phyloP scores from a whole-genome alignment of 495 filamentous ascomycete genomes.

The Daldinia decipiens region DNA sequence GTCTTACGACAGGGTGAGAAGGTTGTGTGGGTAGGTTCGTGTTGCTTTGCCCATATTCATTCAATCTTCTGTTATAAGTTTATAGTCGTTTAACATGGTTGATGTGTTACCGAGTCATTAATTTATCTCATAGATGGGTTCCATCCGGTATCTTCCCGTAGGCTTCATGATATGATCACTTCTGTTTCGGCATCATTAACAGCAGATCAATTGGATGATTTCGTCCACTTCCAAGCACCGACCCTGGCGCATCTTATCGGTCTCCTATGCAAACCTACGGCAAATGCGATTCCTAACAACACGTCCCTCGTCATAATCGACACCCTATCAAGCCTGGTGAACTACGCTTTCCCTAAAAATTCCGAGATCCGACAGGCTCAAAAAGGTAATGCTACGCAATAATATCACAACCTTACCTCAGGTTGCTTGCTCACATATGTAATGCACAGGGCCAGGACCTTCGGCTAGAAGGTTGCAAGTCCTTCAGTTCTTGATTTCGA shows the following conservation, averaged over 20 bases:
- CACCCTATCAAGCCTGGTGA: constrained; percentile 76
- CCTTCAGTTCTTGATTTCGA: constrained; percentile 57
- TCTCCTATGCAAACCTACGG: constrained; percentile 70
- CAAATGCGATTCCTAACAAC: constrained; percentile 65
- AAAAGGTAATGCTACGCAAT: constrained; percentile 35
- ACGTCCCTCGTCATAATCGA: constrained; percentile 80
- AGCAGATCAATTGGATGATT: constrained; percentile 39
- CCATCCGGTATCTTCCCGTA: constrained; percentile 38
- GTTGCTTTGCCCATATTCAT: constrained; percentile 18
- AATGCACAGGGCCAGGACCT: constrained; percentile 46
- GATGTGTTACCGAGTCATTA: constrained; percentile 20
- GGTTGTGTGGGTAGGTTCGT: constrained; percentile 89
- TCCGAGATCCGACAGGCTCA: constrained; percentile 42
- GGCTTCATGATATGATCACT: constrained; percentile 40
- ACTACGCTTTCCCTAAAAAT: constrained; percentile 72
- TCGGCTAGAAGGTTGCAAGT: constrained; percentile 55
- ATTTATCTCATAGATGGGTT: constrained; percentile 34
- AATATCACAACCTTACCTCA: neutral
- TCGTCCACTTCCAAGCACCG: constrained; percentile 53
- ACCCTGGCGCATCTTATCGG: constrained; percentile 81
- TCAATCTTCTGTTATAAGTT: neutral
- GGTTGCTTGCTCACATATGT: constrained; percentile 34
- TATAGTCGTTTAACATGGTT: constrained; percentile 2
- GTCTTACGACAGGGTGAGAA: constrained; percentile 68
- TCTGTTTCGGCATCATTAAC: constrained; percentile 14